These are phyloP conservation scores for Verticillium nonalfalfae DNA, from an alignment of 2,329 filamentous ascomycete species.

Conservation along the genomic window DNA sequence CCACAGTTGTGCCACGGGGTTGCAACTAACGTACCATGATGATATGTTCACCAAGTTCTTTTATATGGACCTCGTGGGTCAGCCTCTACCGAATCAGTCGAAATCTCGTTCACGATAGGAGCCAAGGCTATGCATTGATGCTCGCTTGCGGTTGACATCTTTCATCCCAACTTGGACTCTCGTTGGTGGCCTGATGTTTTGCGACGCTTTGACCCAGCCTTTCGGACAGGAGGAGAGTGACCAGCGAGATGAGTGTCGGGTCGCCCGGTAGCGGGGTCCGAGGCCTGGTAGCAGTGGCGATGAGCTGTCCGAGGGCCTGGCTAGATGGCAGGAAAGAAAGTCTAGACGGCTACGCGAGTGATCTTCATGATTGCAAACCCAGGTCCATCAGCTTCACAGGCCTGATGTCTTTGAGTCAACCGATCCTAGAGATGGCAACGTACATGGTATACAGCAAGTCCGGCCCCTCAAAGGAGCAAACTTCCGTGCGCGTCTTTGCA, in stretches of 20 bases:
- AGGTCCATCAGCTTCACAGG: background rate
- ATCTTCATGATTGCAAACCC: background rate
- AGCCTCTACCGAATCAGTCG: background rate
- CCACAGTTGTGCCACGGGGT: background rate
- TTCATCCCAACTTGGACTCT: background rate
- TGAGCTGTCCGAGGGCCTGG: background rate
- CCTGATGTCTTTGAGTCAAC: background rate
- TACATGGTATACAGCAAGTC: background rate
- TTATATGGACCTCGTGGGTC: background rate
- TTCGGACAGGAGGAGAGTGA: background rate
- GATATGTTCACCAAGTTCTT: background rate
- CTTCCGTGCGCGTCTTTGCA: background rate
- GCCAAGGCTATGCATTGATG: background rate
- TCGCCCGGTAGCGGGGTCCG: background rate
- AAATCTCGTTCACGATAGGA: background rate
- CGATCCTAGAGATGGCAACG: background rate
- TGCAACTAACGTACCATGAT: background rate
- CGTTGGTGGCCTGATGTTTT: background rate
- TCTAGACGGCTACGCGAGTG: background rate
- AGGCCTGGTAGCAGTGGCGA: background rate
- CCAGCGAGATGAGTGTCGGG: background rate
- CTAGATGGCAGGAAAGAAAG: background rate
- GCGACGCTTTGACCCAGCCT: background rate
- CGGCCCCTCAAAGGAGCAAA: background rate
- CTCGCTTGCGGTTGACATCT: background rate